A percentile compares a stretch with the other conserved stretches of the same genome.
Evolutionary conservation across 352 stramenopile species (phyloP).

Genomic region (Pythium monospermum): DNA sequence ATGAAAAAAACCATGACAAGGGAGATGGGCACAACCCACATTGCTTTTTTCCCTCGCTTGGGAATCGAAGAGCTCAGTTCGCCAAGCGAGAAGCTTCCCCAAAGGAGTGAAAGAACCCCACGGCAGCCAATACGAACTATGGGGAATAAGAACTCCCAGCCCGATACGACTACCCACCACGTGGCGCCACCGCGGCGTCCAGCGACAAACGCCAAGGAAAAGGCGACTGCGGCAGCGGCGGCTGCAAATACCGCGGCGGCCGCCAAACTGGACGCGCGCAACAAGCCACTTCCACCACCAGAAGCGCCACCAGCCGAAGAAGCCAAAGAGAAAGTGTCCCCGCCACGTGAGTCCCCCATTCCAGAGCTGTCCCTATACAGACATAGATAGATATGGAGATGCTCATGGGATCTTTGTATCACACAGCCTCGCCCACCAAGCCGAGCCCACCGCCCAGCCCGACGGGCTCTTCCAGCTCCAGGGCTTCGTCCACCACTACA

Average conservation of each 20-base stretch:
- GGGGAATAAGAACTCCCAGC: slow-evolving; percentile 21
- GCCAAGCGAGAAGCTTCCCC: too few species aligned
- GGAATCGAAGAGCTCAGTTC: too few species aligned
- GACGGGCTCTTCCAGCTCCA: slow-evolving; percentile 1
- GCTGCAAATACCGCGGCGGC: neutral
- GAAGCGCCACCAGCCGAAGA: too few species aligned
- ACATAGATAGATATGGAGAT: too few species aligned
- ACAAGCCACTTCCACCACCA: too few species aligned
- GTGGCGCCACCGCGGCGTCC: slow-evolving; percentile 10
- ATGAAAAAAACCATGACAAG: too few species aligned
- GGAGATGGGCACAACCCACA: too few species aligned
- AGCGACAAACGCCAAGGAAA: slow-evolving; percentile 17
- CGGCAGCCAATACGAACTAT: neutral
- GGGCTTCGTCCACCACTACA: slow-evolving; percentile 8
- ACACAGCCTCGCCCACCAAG: slow-evolving; percentile 17
- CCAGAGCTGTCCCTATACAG: too few species aligned
- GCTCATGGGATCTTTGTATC: too few species aligned
- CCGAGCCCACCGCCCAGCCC: slow-evolving; percentile 8
- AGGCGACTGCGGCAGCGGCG: slow-evolving; percentile 14
- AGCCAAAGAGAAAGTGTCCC: slow-evolving; percentile 9
- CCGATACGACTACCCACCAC: slow-evolving; percentile 7
- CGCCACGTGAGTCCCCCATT: slow-evolving; percentile 10
- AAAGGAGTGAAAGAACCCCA: too few species aligned
- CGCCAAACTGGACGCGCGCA: slow-evolving; percentile 16
- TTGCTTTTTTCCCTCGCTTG: too few species aligned